phyloP scores from a whole-genome alignment of 2,329 filamentous ascomycete genomes.

The Laburnicola sp. region DNA sequence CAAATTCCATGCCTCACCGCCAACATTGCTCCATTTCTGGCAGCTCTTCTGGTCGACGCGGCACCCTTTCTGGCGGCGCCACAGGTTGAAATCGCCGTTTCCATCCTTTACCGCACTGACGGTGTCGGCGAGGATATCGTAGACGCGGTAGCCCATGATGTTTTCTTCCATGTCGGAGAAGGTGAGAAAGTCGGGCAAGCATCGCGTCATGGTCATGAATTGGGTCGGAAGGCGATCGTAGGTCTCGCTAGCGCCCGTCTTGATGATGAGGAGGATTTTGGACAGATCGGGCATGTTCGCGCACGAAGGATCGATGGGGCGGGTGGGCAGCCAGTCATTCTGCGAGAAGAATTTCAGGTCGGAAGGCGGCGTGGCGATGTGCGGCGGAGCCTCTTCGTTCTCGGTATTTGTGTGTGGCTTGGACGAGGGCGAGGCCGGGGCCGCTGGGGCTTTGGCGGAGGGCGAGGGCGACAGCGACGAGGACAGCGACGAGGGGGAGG shows the following conservation, averaged over 20 bases:
- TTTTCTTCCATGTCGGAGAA: conserved; percentile 11
- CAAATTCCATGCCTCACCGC: conserved; percentile 6
- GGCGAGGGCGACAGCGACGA: not conserved
- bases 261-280: conserved; percentile 10
- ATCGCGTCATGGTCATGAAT: conserved; percentile 8
- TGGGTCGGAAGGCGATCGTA: conserved; percentile 7
- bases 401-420: conserved; percentile 1
- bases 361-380: not conserved
- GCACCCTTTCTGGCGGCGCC: conserved; percentile 6
- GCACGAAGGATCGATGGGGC: conserved; percentile 4
- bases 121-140: conserved; percentile 3
- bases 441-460: not conserved
- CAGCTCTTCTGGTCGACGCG: conserved; percentile 10
- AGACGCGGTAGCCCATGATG: conserved; percentile 5
- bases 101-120: conserved; percentile 1
- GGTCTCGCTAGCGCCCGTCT: conserved; percentile 9
- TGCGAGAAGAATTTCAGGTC: not conserved
- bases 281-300: conserved; percentile 5
- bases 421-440: not conserved
- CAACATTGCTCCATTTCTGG: conserved; percentile 8
- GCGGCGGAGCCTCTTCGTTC: conserved; percentile 3
- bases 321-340: conserved; percentile 5
- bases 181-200: conserved; percentile 8
- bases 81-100: conserved; percentile 9
- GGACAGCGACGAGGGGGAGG: not conserved